Evolutionary conservation across 1,284 basidiomycete genomes (phyloP).

Genomic region (Sparassis latifolia): DNA sequence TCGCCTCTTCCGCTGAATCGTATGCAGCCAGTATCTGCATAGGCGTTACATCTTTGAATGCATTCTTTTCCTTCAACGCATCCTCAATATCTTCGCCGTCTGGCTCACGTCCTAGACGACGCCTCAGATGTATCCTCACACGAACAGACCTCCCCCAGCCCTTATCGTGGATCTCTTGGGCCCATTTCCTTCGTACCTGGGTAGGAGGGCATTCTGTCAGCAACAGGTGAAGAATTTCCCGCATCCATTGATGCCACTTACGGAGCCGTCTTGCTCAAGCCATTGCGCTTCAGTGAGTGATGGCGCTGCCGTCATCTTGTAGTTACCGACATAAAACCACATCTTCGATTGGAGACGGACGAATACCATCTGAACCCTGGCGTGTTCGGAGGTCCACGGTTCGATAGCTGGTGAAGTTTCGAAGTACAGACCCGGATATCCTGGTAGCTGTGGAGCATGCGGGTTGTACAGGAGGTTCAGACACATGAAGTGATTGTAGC

Average conservation of each 20-base stretch:
- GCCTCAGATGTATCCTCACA: slow-evolving; percentile 14
- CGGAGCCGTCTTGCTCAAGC: slow-evolving; percentile 10
- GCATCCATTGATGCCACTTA: neutral
- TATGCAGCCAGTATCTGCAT: slow-evolving; percentile 12
- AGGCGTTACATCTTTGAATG: slow-evolving; percentile 8
- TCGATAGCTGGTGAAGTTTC: slow-evolving; percentile 2
- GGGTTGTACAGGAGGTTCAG: slow-evolving; percentile 29
- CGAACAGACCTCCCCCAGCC: slow-evolving; percentile 17
- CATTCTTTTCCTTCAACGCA: slow-evolving; percentile 3
- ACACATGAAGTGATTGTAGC: slow-evolving; percentile 29
- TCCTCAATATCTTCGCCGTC: slow-evolving; percentile 14
- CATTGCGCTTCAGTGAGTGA: slow-evolving; percentile 29
- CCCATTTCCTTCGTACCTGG: slow-evolving; percentile 15
- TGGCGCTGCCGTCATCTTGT: slow-evolving; percentile 14
- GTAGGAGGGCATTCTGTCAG: no score
- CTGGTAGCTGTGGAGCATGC: slow-evolving; percentile 29
- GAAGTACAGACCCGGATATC: slow-evolving; percentile 31
- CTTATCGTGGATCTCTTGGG: slow-evolving; percentile 10
- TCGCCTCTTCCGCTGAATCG: slow-evolving; percentile 14
- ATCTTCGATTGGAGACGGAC: slow-evolving; percentile 8
- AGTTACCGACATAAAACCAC: slow-evolving; percentile 33
- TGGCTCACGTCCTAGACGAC: slow-evolving; percentile 13
- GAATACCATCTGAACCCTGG: slow-evolving; percentile 9
- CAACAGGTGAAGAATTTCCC: neutral
- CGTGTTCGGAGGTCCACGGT: slow-evolving; percentile 6